Conservation (phyloP, 495 filamentous ascomycete species). For the Usnea hakonensis region DNA sequence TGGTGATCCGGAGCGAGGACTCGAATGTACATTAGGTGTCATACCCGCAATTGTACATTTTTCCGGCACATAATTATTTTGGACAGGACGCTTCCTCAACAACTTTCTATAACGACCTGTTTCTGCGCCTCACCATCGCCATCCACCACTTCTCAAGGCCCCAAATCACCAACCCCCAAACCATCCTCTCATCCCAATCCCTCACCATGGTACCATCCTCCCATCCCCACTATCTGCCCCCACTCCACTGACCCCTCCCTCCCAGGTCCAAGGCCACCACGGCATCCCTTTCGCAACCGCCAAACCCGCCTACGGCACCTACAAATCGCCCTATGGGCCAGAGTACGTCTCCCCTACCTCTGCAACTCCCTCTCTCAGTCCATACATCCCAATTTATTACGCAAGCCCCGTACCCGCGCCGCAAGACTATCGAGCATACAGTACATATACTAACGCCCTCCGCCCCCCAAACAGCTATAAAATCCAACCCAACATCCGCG, state of each 20-base stretch:
- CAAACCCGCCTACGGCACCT: slow-evolving; percentile 31
- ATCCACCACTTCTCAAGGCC: neutral
- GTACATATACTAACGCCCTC: slow-evolving; percentile 1
- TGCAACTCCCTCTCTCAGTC: neutral
- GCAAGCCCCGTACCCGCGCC: too few relatives aligned
- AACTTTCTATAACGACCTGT: too few relatives aligned
- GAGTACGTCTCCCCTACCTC: slow-evolving; percentile 25
- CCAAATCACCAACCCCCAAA: neutral
- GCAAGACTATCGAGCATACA: neutral
- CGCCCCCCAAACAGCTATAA: slow-evolving; percentile 41
- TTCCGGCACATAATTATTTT: too few relatives aligned
- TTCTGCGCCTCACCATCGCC: too few relatives aligned
- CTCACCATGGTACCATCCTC: neutral
- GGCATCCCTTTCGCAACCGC: slow-evolving; percentile 21
- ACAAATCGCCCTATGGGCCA: slow-evolving; percentile 39
- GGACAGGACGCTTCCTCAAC: too few relatives aligned
- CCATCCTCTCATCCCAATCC: neutral
- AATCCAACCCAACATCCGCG: slow-evolving; percentile 40
- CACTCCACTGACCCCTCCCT: neutral
- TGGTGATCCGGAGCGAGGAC: too few relatives aligned
- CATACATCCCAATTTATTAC: too few relatives aligned
- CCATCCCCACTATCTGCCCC: too few relatives aligned
- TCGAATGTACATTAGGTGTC: too few relatives aligned
- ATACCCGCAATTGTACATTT: too few relatives aligned
- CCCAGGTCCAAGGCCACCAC: slow-evolving; percentile 22